A percentile compares a stretch with the other conserved stretches of the same genome.
These are phyloP conservation scores for Arctium lappa DNA, from an alignment of 129 eudicot species.

Conservation along the genomic window DNA sequence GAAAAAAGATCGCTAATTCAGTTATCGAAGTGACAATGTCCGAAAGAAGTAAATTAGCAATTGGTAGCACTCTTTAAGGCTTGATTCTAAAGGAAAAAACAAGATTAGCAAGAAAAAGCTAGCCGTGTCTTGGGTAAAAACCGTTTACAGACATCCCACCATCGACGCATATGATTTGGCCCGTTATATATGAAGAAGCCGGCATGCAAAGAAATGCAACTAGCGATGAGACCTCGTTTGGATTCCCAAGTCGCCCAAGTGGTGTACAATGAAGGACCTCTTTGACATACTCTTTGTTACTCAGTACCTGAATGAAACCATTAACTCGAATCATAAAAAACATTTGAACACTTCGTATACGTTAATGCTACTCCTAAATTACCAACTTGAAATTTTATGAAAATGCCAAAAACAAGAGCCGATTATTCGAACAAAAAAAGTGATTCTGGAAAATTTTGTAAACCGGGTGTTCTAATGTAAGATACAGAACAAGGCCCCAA, in stretches of 20 bases:
- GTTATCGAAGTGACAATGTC: neutral
- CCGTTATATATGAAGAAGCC: constrained; percentile 71
- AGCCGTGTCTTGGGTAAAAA: constrained; percentile 52
- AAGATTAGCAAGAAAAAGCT: constrained; percentile 1
- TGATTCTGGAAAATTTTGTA: no score
- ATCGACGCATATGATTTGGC: constrained; percentile 75
- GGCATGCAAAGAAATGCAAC: constrained; percentile 82
- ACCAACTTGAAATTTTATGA: neutral
- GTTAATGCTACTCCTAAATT: neutral
- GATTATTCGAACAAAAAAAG: neutral
- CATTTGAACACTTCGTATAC: neutral
- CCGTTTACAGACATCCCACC: constrained; percentile 79
- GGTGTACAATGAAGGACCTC: constrained; percentile 68
- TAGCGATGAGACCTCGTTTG: constrained; percentile 59
- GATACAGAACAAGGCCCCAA: neutral
- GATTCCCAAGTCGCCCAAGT: constrained; percentile 68
- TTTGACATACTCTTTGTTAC: constrained; percentile 58
- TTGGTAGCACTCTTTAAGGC: neutral
- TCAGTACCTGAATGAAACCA: constrained; percentile 37
- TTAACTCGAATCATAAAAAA: neutral
- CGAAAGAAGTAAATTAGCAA: neutral
- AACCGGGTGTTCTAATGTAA: neutral
- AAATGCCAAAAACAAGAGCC: no score
- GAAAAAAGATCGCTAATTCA: neutral
- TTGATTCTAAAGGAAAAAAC: neutral